phyloP scores from a whole-genome alignment of 345 rosid species.

The Hibiscus tridactylites region DNA sequence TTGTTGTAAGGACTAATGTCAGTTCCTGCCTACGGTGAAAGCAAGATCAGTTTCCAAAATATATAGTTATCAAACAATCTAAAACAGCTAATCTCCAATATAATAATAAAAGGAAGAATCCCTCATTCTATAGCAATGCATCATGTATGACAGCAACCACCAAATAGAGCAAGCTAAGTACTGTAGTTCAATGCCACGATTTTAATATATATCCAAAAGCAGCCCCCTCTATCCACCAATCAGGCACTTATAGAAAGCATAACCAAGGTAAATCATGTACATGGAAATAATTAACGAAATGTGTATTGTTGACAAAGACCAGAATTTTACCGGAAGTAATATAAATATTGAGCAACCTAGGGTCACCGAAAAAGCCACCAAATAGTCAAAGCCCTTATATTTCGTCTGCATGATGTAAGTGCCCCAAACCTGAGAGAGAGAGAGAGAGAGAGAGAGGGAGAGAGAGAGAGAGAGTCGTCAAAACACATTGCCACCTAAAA shows the following conservation, averaged over 20 bases:
- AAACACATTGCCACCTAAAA: not conserved
- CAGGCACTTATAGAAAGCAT: too few species aligned
- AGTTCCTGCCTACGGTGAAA: conserved; percentile 54
- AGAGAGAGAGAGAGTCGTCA: not conserved
- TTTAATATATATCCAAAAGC: not conserved
- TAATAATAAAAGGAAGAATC: not conserved
- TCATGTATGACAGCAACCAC: conserved; percentile 5
- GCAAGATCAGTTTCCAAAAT: conserved; percentile 1
- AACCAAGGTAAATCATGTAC: too few species aligned
- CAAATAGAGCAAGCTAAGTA: not conserved
- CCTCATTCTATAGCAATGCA: not conserved
- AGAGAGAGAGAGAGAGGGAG: not conserved
- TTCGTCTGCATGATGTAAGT: conserved; percentile 84
- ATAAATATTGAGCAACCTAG: conserved; percentile 85
- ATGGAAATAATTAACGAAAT: too few species aligned
- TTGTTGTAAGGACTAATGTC: conserved; percentile 71
- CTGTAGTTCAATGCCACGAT: not conserved
- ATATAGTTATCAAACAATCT: not conserved
- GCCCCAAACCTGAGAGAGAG: conserved; percentile 59
- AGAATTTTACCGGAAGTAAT: conserved; percentile 63
- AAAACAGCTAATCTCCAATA: not conserved
- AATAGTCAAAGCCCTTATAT: conserved; percentile 74
- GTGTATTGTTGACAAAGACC: not conserved
- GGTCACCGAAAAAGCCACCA: conserved; percentile 76
- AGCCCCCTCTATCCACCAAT: not conserved